phyloP scores from a whole-genome alignment of 345 rosid genomes.

The Linum usitatissimum region DNA sequence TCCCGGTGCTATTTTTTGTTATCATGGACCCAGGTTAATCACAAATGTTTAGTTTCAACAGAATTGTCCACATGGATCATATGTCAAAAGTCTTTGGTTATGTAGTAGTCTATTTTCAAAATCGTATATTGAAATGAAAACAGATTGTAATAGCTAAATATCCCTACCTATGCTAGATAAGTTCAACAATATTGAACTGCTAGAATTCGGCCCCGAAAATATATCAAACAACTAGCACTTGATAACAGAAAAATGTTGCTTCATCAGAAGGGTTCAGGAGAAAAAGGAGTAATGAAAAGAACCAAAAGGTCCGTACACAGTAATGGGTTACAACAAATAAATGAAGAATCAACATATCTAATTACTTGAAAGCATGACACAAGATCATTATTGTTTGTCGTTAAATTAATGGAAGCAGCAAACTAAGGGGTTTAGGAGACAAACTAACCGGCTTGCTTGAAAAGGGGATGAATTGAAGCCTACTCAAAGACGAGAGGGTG shows the following conservation, averaged over 20 bases:
- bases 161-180: neutral
- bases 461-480: neutral
- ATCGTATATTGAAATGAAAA: neutral
- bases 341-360: neutral
- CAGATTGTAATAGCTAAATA: neutral
- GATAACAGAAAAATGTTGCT: neutral
- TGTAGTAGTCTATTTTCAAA: neutral
- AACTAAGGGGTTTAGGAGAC: no score
- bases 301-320: neutral
- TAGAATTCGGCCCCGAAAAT: neutral
- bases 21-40: neutral
- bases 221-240: neutral
- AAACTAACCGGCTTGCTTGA: neutral
- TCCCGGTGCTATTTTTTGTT: neutral
- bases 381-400: neutral
- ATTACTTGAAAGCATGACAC: neutral
- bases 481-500: neutral
- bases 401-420: neutral
- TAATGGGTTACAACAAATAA: neutral
- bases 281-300: no score
- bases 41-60: neutral
- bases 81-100: neutral
- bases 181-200: neutral
- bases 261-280: neutral
- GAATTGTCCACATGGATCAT: neutral